phyloP scores from a whole-genome alignment of 2,329 filamentous ascomycete genomes.

The Dactylonectria estremocensis region DNA sequence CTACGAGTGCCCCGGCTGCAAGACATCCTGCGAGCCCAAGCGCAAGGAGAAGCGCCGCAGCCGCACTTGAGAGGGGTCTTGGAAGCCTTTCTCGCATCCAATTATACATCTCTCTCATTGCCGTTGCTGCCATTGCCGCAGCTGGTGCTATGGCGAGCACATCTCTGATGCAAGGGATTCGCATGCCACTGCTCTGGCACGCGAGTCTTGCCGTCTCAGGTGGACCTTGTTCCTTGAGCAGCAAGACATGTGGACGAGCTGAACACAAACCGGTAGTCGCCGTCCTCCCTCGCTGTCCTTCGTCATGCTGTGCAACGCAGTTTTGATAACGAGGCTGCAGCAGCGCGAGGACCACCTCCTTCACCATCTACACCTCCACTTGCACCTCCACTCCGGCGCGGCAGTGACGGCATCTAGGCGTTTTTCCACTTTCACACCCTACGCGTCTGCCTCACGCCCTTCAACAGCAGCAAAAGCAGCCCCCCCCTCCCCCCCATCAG shows the following conservation, averaged over 20 bases:
- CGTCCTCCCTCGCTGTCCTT: constrained; percentile 15
- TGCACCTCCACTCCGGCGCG: constrained; percentile 15
- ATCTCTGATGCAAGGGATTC: not conserved
- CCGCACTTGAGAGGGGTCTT: constrained; percentile 19
- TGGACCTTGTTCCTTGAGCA: not conserved
- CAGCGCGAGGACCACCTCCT: constrained; percentile 28
- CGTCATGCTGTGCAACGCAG: constrained; percentile 1
- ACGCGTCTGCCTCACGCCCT: constrained; percentile 20
- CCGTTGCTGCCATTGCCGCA: not conserved
- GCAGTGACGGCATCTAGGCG: constrained; percentile 25
- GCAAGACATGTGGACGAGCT: constrained; percentile 25
- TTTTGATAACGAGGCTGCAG: constrained; percentile 33
- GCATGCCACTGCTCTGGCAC: not conserved
- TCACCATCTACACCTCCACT: constrained; percentile 9
- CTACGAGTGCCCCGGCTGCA: constrained; percentile 65
- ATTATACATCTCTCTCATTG: not conserved
- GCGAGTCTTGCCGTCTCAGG: not conserved
- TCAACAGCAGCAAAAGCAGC: not conserved
- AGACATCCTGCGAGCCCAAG: constrained; percentile 61
- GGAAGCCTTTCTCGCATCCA: not conserved
- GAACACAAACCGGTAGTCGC: constrained; percentile 22
- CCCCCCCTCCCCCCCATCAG: not conserved
- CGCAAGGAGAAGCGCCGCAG: constrained; percentile 55
- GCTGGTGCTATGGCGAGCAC: constrained; percentile 1
- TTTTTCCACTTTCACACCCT: constrained; percentile 19